A percentile compares a stretch with the other conserved stretches of the same genome.
These are phyloP conservation scores for Pterocarpus santalinus DNA, from an alignment of 306 rosid species.

Conservation along the genomic window DNA sequence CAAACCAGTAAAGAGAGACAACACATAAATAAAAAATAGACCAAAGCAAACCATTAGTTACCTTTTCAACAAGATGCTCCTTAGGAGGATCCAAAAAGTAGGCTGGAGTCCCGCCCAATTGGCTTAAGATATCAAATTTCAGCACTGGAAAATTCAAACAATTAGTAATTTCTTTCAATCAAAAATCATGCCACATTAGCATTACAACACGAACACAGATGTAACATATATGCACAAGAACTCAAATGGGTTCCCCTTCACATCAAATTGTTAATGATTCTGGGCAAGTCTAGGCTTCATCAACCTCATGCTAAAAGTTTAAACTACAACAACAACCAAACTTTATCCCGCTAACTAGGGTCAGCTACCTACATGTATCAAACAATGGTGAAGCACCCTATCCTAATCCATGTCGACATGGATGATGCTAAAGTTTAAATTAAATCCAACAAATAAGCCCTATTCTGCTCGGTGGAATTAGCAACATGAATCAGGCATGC, in stretches of 20 bases:
- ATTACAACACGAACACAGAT: background rate
- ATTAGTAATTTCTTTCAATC: background rate
- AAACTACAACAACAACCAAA: background rate
- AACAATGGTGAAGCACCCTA: too few species aligned
- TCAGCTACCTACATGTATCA: too few species aligned
- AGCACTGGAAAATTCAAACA: conserved; percentile 56
- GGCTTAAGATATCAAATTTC: conserved; percentile 53
- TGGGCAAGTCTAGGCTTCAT: background rate
- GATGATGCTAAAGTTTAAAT: too few species aligned
- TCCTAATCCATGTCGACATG: too few species aligned
- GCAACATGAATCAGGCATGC: background rate
- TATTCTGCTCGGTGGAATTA: too few species aligned
- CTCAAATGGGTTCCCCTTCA: background rate
- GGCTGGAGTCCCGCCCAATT: conserved; percentile 55
- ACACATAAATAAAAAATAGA: background rate
- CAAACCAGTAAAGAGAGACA: conserved; percentile 29
- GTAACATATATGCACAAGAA: background rate
- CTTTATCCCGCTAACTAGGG: too few species aligned
- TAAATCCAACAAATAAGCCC: too few species aligned
- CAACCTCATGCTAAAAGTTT: conserved; percentile 8
- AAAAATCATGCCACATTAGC: conserved; percentile 28
- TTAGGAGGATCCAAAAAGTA: conserved; percentile 72
- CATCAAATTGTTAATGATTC: conserved; percentile 20
- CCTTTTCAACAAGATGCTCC: conserved; percentile 84
- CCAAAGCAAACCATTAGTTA: conserved; percentile 33